These are phyloP conservation scores for Cystobasidium slooffiae DNA, from an alignment of 1,284 basidiomycete species.

Conservation along the genomic window DNA sequence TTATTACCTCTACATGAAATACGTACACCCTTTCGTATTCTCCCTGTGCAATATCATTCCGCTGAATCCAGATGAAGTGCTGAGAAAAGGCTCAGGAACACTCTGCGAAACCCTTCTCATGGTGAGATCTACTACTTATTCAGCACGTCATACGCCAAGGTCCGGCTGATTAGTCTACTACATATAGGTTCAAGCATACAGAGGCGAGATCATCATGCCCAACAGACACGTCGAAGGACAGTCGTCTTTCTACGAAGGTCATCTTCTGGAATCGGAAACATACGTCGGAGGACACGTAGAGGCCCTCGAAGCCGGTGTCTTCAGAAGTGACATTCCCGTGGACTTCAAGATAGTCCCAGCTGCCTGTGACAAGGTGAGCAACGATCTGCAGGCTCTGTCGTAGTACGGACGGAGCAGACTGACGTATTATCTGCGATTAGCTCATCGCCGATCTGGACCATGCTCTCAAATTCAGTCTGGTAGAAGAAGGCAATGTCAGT, in stretches of 20 bases:
- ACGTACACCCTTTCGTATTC: conserved; percentile 99
- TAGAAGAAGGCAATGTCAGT: conserved; percentile 80
- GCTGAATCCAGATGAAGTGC: conserved; percentile 91
- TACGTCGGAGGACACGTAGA: conserved; percentile 99
- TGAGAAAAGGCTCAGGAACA: conserved; percentile 94
- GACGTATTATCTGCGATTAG: conserved; percentile 58
- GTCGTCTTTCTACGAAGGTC: conserved; percentile 92
- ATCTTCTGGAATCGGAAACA: conserved; percentile 93
- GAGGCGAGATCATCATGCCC: conserved; percentile 93
- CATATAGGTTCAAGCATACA: conserved; percentile 94
- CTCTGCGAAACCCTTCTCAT: conserved; percentile 97
- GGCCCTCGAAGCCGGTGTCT: conserved; percentile 96
- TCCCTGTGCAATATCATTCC: conserved; percentile 99
- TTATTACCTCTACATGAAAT: conserved; percentile 99
- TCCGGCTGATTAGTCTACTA: too few relatives aligned
- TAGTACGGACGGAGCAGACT: conserved; percentile 25
- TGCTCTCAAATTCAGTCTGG: conserved; percentile 85
- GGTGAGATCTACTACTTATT: conserved; percentile 65
- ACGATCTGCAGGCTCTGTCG: not conserved
- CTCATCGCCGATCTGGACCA: conserved; percentile 93
- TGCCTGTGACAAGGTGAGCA: conserved; percentile 77
- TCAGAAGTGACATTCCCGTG: conserved; percentile 91
- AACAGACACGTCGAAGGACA: conserved; percentile 94
- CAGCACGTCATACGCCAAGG: too few relatives aligned
- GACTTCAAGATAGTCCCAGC: conserved; percentile 93